Evolutionary conservation across 1,139 yeast species (phyloP).

Genomic region (Protomyces inundatus): DNA sequence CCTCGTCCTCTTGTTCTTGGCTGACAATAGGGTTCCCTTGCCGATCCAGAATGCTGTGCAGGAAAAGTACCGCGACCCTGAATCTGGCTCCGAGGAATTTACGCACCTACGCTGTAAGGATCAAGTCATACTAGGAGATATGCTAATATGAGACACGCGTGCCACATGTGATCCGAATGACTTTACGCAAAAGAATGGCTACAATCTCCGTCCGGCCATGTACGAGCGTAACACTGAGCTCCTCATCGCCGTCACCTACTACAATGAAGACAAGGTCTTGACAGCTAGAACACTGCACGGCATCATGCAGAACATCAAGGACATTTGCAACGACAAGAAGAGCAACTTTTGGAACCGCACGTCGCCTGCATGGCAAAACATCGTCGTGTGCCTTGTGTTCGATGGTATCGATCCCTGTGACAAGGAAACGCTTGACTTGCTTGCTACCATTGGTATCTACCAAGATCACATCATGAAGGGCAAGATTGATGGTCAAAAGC

Average conservation of each 20-base stretch:
- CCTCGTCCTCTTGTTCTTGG: neutral
- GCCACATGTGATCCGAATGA: slow-evolving; percentile 81
- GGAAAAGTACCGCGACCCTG: slow-evolving; percentile 50
- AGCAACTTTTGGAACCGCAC: slow-evolving; percentile 54
- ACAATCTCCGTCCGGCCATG: slow-evolving; percentile 67
- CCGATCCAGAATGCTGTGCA: slow-evolving; percentile 57
- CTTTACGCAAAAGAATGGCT: slow-evolving; percentile 60
- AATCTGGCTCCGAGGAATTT: slow-evolving; percentile 65
- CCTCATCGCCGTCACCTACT: slow-evolving; percentile 84
- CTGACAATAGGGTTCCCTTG: slow-evolving; percentile 48
- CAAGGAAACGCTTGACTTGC: slow-evolving; percentile 71
- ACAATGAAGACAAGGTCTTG: slow-evolving; percentile 83
- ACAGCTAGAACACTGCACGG: slow-evolving; percentile 90
- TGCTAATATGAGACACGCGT: slow-evolving; percentile 62
- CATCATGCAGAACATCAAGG: slow-evolving; percentile 84
- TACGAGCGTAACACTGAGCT: slow-evolving; percentile 80
- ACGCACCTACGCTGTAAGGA: slow-evolving; percentile 54
- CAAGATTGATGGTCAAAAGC: slow-evolving; percentile 78
- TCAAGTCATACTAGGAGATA: no score
- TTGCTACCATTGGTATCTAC: slow-evolving; percentile 89
- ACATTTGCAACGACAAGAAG: slow-evolving; percentile 65
- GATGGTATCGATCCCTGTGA: slow-evolving; percentile 88
- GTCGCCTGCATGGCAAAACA: slow-evolving; percentile 93
- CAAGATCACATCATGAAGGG: slow-evolving; percentile 93
- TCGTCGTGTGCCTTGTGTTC: slow-evolving; percentile 81